Evolutionary conservation across 2,329 filamentous ascomycete genomes (phyloP).

Genomic region (Diplocarpon mali): DNA sequence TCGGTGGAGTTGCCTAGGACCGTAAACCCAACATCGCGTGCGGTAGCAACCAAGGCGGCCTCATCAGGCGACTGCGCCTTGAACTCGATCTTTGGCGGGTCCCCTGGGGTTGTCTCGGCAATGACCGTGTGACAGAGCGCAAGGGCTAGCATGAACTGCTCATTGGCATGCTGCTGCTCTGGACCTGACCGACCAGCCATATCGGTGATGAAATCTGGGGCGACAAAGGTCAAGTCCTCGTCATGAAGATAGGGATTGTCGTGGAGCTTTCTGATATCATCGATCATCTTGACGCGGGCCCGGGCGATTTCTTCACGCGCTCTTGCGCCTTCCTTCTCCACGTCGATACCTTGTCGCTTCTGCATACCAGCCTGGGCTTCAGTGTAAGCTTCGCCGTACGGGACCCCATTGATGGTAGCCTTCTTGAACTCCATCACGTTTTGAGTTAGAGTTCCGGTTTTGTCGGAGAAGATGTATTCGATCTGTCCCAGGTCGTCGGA

Average conservation of each 20-base stretch:
- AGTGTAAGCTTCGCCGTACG: constrained; percentile 95
- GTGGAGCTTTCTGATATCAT: constrained; percentile 62
- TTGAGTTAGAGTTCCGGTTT: constrained; percentile 80
- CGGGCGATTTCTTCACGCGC: constrained; percentile 68
- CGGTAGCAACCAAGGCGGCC: constrained; percentile 85
- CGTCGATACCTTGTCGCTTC: constrained; percentile 76
- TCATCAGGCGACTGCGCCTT: constrained; percentile 97
- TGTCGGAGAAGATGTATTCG: constrained; percentile 97
- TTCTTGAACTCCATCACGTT: constrained; percentile 99
- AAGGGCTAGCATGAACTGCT: constrained; percentile 87
- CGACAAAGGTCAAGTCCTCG: constrained; percentile 83
- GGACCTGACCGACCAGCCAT: constrained; percentile 64
- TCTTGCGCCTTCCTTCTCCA: constrained; percentile 65
- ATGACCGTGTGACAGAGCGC: constrained; percentile 97
- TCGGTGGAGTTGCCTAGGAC: constrained; percentile 72
- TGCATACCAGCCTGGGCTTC: constrained; percentile 96
- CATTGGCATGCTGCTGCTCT: constrained; percentile 66
- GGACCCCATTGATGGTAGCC: constrained; percentile 87
- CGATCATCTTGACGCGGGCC: constrained; percentile 63
- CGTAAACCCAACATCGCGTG: constrained; percentile 89
- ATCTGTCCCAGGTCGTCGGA: constrained; percentile 97
- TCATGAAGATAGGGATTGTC: constrained; percentile 87
- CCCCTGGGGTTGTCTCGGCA: constrained; percentile 78
- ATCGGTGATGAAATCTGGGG: constrained; percentile 80
- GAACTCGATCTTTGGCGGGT: constrained; percentile 83